Base-by-base conservation (phyloP, 306 rosid genomes). In the Fragaria iinumae region DNA sequence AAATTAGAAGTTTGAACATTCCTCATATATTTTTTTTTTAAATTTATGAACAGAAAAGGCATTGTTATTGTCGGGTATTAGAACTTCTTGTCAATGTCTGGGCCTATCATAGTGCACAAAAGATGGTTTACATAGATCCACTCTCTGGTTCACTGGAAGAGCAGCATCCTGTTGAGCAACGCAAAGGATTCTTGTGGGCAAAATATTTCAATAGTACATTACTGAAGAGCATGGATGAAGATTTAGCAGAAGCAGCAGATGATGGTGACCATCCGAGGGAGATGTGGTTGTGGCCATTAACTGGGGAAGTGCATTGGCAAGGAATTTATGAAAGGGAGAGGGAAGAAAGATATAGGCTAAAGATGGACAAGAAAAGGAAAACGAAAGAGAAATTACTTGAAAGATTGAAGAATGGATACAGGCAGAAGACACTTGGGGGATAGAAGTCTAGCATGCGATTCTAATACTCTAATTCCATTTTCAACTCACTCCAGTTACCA, bases 321-420 rank as follows among this genome's bases (percentile, higher is more conserved):
- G 97, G 99, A 65, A 79, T 90, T 76, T 92, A 92, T 77, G 99
- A 95, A 69, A 85, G 93, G 86, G 97, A 92, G 77, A 95, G 97
- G 78, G 99, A 95, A 86, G 91, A 88, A 79, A 89, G 96, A 75
- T 95, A 95, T 75, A 89, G 99, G 82, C 57, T 79, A 75, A 95
- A 95, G 88, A 95, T 95, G 99, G 97, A 92, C 83, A 95, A 95
- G 87, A 95, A 92, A 79, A 86, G 99, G 80, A 95, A 90, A 82
- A 81, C 85, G 38, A 95, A 78, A 86, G 97, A 88, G 77, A 95
- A 92, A 77, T 47, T 92, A 63, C 47, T 57, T 43, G 97, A 88
- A 71, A 92, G 97, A 78, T 80, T 90, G 93, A 89, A 84, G 82
- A 17, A 80, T 49, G 99, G 99, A 72, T 92, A 95, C 88, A 89